A percentile compares a stretch with the other conserved stretches of the same genome.
Conservation (phyloP, 1,139 yeast genomes). For the Blastobotrys ciferrii region DNA sequence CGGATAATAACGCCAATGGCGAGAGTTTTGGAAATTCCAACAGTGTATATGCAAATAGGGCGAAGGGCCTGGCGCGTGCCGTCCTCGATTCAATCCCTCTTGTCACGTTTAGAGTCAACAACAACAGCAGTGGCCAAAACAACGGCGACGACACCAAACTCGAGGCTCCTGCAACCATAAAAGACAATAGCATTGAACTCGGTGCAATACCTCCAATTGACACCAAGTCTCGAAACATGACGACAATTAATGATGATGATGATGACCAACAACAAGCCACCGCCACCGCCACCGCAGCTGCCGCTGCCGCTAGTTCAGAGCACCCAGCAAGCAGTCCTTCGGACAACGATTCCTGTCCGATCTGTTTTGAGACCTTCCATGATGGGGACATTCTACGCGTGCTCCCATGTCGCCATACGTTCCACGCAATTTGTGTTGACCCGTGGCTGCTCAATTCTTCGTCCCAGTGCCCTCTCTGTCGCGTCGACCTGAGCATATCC, state of each 20-base stretch:
- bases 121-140: slow-evolving; percentile 6
- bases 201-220: not conserved
- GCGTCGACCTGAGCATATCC: slow-evolving; percentile 49
- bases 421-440: slow-evolving; percentile 76
- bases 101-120: slow-evolving; percentile 26
- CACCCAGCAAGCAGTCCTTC: slow-evolving; percentile 9
- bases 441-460: slow-evolving; percentile 77
- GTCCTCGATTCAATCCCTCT: slow-evolving; percentile 40
- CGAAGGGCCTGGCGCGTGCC: slow-evolving; percentile 39
- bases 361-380: slow-evolving; percentile 59
- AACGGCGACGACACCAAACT: not conserved
- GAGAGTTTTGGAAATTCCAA: slow-evolving; percentile 20
- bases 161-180: not conserved
- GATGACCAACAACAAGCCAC: not conserved
- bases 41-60: slow-evolving; percentile 26
- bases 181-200: not conserved
- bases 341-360: slow-evolving; percentile 51
- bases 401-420: slow-evolving; percentile 76
- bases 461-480: slow-evolving; percentile 82
- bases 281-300: not conserved
- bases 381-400: slow-evolving; percentile 66
- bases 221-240: not conserved
- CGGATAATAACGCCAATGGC: slow-evolving; percentile 13
- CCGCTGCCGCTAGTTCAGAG: slow-evolving; percentile 2
- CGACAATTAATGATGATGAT: slow-evolving; percentile 4